Evolutionary conservation across 192 early-diverging fungal species (phyloP), one percentile per base, ranked within the genome.

Genomic region (Rhizophagus clarus): DNA sequence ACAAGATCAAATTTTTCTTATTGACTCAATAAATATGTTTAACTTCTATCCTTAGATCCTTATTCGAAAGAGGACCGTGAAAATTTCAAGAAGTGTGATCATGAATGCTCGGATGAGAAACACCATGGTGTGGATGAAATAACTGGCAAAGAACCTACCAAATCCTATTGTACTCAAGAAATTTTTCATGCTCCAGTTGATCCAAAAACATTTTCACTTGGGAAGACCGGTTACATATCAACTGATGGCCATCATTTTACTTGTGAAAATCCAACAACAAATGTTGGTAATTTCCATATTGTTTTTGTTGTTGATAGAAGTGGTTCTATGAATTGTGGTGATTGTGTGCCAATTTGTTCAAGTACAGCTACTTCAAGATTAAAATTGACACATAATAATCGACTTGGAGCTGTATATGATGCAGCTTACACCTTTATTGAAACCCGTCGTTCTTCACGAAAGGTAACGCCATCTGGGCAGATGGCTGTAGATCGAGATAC

Each of bases 231-330:
- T n/a, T 72, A 76, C 69, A 61, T 80, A 45, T 60, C 79, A 72
- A 61, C 61, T 24, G 84, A 85, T 32, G 84, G 84, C 9, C 84
- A 84, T 72, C 76, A 79, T 17, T 84, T 84, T 63, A 42, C 32
- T 8, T 84, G 84, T 29, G 69, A 76, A 24, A 84, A 84, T 74
- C 83, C 83, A 24, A 42, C 71, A n/a, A 80, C 61, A n/a, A 61
- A 42, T 61, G 7, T 49, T 72, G 69, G 56, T 4, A 24, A 74
- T 26, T 81, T 76, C 45, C 80, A 81, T 62, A 81, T 81, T 28
- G 47, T 81, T 7, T 81, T 81, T 61, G 80, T 72, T 74, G 47
- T 81, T 1, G 80, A 81, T 45, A 62, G 72, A 72, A 68, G 63
- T 67, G 24, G 80, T 7, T 81, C 80, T 0, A 81, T 81, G 80